Evolutionary conservation across 805 yeast species (phyloP).

Genomic region (Tetrapisispora fleetii): DNA sequence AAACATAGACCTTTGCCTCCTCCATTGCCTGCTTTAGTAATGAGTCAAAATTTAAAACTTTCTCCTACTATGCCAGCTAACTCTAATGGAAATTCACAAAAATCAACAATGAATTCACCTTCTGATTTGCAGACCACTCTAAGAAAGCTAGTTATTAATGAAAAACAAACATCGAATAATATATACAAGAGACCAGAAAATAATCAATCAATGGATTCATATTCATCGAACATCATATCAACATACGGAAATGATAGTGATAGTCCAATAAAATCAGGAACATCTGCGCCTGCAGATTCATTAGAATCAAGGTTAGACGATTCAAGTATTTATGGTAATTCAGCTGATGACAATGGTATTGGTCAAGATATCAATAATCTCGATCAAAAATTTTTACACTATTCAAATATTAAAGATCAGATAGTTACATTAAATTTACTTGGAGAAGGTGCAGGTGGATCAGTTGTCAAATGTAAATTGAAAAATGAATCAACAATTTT

Average conservation of each 20-base stretch:
- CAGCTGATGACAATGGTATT: background rate
- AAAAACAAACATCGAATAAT: background rate
- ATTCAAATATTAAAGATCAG: constrained; percentile 39
- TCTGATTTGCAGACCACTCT: background rate
- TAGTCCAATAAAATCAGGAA: constrained; percentile 3
- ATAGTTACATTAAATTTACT: constrained; percentile 60
- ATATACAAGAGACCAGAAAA: constrained; percentile 10
- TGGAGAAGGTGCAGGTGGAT: constrained; percentile 95
- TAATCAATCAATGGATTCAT: constrained; percentile 17
- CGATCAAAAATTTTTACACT: constrained; percentile 69
- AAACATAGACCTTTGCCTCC: constrained; percentile 27
- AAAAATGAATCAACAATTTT: constrained; percentile 52
- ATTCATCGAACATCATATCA: constrained; percentile 17
- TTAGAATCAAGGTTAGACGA: background rate
- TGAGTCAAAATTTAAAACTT: background rate
- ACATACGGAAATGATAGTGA: constrained; percentile 14
- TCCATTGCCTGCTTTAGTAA: constrained; percentile 15
- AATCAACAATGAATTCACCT: too few species aligned
- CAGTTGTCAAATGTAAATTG: constrained; percentile 71
- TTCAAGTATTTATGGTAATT: background rate
- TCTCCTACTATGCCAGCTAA: background rate
- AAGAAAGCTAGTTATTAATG: background rate
- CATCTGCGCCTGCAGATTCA: background rate
- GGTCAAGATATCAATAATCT: constrained; percentile 41
- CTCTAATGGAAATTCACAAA: background rate